Evolutionary conservation across 1,284 basidiomycete species (phyloP), one percentile per base, ranked within the genome.

Genomic region (Mycena sp.): DNA sequence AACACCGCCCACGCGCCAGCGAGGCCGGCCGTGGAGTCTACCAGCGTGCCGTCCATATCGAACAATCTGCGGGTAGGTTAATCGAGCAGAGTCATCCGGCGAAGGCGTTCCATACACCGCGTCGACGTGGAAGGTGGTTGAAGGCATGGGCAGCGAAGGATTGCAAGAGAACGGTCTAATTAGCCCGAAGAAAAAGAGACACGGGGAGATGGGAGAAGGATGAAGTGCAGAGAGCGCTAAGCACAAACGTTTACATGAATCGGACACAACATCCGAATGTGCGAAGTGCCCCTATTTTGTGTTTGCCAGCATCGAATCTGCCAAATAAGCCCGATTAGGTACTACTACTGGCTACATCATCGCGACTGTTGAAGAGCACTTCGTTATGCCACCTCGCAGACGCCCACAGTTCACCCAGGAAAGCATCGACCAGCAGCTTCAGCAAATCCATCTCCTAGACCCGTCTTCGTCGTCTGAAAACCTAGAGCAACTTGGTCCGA

Each of bases 401-500:
- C 84, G 88, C 65, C 82, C 83, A 30, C 89, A 91, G 67, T 93
- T 91, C 76, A 91, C 89, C 5, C 90, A 90, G 74, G 90, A 93
- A 69, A 87, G 81, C 71, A 91, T 94, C 72, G 91, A 94, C 80
- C 88, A 91, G 72, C 93, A 94, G 74, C 82, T 94, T 12, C 91
- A 93, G 72, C 92, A 95, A 76, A 94, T 95, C 61, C 92, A 95
- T 76, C 84, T 95, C 17, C 86, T 95, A 28, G 92, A 94, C 78
- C 87, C 90, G 23, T 90, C 91, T 0, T 94, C 92, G 4, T 91
- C 91, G 19, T 91, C 92, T 12, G 95, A 97, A 79, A 96, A 97
- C 76, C 86, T 97, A 43, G 95, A 97, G 78, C 93, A 96, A 57
- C 88, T 97, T 16, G 95, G 93, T 14, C 94, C 95, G 32, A 89